Base-by-base conservation (phyloP, 179 eudicot genomes). In the Amaranthus tricolor region DNA sequence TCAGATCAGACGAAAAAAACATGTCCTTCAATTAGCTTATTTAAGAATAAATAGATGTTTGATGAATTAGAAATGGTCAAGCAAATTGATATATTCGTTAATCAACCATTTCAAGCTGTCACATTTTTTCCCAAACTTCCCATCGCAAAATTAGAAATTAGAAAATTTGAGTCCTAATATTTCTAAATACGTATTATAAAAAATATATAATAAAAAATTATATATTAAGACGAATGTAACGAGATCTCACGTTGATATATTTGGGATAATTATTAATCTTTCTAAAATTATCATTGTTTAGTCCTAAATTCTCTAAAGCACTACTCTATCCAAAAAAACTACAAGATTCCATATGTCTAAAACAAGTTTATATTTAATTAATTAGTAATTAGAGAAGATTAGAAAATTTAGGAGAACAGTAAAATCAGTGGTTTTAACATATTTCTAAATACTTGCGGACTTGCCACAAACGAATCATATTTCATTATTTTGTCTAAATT, bases 231-330 rank as follows among this genome's bases (percentile, higher is more conserved):
- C n/a, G 6, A 13, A 15, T 10, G 43, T 49, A 43, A n/a, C 19
- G 5, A 61, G 62, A 24, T 58, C 13, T n/a, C n/a, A n/a, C n/a
- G n/a, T n/a, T n/a, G n/a, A n/a, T n/a, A n/a, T n/a, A n/a, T n/a
- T n/a, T n/a, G 10, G 5, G 19, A 12, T 19, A 69, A 69, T 9
- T 0, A 8, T 64, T 47, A 44, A 47, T 55, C 44, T 65, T 77
- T 47, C 76, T 66, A 24, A 62, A 77, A 24, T 17, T 55, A 72
- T 72, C 19, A 65, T 12, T 45, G 80, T 56, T 55, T 64, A 64
- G 43, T 55, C 80, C 76, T 77, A 40, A 71, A 16, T 77, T 74
- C 77, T 74, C 77, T 15, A 55, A 44, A 40, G 44, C 60, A 74
- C 77, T 62, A 77, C 71, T 44, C 43, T 56, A 9, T 21, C 60